These are phyloP conservation scores for Parastagonospora avenae DNA, from an alignment of 2,329 filamentous ascomycete genomes.

Conservation along the genomic window DNA sequence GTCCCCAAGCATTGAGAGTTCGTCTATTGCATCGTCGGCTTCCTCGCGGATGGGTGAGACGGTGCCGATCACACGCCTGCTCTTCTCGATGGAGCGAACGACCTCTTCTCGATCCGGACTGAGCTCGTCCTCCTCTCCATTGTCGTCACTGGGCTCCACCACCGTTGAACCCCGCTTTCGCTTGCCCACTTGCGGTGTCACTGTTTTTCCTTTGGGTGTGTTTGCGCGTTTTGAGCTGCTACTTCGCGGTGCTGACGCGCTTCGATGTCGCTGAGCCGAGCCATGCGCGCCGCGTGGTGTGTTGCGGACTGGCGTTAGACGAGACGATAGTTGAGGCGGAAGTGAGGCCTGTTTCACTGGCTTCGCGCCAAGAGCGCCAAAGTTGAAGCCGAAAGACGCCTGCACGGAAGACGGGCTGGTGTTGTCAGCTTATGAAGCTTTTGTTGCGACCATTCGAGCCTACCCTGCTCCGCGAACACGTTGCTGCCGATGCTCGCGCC, in stretches of 20 bases:
- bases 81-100: conserved; percentile 34
- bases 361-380: conserved; percentile 26
- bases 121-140: conserved; percentile 40
- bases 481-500: conserved; percentile 61
- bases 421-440: conserved; percentile 23
- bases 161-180: conserved; percentile 36
- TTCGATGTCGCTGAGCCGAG: conserved; percentile 34
- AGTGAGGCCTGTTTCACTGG: conserved; percentile 33
- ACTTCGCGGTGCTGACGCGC: conserved; percentile 36
- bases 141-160: conserved; percentile 19
- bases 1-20: conserved; percentile 34
- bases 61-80: conserved; percentile 27
- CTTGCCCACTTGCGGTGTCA: conserved; percentile 42
- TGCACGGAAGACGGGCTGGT: conserved; percentile 54
- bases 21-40: conserved; percentile 31
- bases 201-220: conserved; percentile 20
- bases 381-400: conserved; percentile 57
- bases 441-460: conserved; percentile 28
- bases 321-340: conserved; percentile 28
- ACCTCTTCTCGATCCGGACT: conserved; percentile 36
- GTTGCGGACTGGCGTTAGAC: conserved; percentile 30
- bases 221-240: conserved; percentile 16
- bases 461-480: conserved; percentile 64
- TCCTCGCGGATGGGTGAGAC: conserved; percentile 33
- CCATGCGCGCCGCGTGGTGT: conserved; percentile 25